Evolutionary conservation across 2,329 filamentous ascomycete genomes (phyloP).

Genomic region (Aotearoamyces nothofagi): DNA sequence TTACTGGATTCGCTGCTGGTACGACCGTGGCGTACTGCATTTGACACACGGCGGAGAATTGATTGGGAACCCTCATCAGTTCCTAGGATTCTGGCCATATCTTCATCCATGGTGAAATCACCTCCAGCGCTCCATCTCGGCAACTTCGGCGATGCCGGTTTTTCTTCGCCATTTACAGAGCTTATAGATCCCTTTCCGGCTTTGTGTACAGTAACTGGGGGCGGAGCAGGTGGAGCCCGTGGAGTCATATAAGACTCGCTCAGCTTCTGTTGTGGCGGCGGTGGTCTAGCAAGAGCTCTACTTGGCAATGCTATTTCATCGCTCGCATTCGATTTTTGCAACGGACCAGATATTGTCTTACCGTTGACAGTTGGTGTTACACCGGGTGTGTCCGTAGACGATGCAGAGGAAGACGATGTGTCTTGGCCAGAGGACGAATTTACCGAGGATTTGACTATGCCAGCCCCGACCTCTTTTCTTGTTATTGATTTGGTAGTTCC

Average conservation of each 20-base stretch:
- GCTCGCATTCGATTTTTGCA: constrained; percentile 10
- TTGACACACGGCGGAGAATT: constrained; percentile 78
- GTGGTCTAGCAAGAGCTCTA: constrained; percentile 18
- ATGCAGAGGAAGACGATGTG: constrained; percentile 17
- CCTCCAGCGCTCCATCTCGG: constrained; percentile 65
- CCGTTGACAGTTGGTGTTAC: constrained; percentile 17
- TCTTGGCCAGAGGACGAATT: constrained; percentile 17
- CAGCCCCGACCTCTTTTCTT: constrained; percentile 43
- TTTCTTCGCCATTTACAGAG: constrained; percentile 15
- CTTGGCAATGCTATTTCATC: constrained; percentile 13
- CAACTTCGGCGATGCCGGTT: constrained; percentile 43
- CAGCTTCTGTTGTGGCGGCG: constrained; percentile 25
- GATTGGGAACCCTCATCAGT: constrained; percentile 58
- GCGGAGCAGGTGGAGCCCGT: constrained; percentile 18
- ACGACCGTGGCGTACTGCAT: constrained; percentile 83
- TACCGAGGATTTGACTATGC: constrained; percentile 10
- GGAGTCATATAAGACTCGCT: constrained; percentile 20
- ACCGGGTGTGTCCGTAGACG: constrained; percentile 17
- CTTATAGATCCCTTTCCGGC: constrained; percentile 31
- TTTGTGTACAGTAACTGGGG: constrained; percentile 7
- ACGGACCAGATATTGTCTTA: constrained; percentile 17
- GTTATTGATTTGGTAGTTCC: constrained; percentile 27
- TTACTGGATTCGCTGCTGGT: constrained; percentile 57
- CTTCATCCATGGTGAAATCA: constrained; percentile 90
- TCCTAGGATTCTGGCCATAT: constrained; percentile 75